These are phyloP conservation scores for Sergeia podlipaevii DNA, from an alignment of 208 protist species.

Conservation along the genomic window DNA sequence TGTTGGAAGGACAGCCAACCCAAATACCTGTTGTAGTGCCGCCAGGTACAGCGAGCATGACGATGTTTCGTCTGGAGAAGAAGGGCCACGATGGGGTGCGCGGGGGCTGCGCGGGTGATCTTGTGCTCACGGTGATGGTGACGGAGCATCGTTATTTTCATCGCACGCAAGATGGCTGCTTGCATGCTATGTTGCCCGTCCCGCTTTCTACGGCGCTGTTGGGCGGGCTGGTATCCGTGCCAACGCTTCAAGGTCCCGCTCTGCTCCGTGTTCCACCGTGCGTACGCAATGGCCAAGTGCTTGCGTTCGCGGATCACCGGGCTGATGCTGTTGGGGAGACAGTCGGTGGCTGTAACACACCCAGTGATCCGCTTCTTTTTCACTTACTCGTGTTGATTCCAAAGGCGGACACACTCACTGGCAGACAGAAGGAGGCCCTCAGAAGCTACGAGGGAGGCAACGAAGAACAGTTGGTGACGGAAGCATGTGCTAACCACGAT, in stretches of 20 bases:
- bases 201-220: slow-evolving; percentile 71
- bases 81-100: slow-evolving; percentile 80
- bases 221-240: slow-evolving; percentile 64
- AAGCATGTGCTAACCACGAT: too few species aligned
- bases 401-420: slow-evolving; percentile 38
- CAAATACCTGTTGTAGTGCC: slow-evolving; percentile 34
- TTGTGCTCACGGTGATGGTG: slow-evolving; percentile 73
- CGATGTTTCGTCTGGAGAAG: slow-evolving; percentile 38
- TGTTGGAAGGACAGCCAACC: slow-evolving; percentile 15
- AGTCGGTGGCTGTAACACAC: not conserved
- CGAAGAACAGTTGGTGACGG: too few species aligned
- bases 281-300: slow-evolving; percentile 62
- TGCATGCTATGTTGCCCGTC: slow-evolving; percentile 81
- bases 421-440: slow-evolving; percentile 50
- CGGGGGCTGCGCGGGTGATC: slow-evolving; percentile 66
- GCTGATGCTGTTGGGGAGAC: slow-evolving; percentile 9
- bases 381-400: slow-evolving; percentile 79
- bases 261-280: slow-evolving; percentile 66
- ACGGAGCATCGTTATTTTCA: slow-evolving; percentile 74
- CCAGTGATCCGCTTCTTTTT: slow-evolving; percentile 18
- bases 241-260: slow-evolving; percentile 27
- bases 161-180: slow-evolving; percentile 25
- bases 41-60: slow-evolving; percentile 24
- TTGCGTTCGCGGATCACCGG: slow-evolving; percentile 36
- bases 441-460: slow-evolving; percentile 30